These are phyloP conservation scores for Pugionium dolabratum DNA, from an alignment of 345 rosid species.

Conservation along the genomic window DNA sequence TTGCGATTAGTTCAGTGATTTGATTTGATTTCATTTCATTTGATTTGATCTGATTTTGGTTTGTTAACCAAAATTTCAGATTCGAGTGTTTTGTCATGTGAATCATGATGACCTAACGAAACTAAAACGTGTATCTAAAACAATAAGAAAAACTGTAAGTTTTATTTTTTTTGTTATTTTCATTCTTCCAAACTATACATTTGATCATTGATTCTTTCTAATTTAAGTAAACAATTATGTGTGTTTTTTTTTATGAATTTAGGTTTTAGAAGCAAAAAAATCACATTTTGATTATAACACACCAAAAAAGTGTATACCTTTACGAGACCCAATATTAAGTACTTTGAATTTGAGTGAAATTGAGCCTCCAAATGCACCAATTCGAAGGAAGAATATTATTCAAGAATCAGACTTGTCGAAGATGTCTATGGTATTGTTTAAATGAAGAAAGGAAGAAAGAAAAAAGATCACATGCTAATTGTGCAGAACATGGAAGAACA, in stretches of 20 bases:
- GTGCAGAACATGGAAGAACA: slow-evolving; percentile 16
- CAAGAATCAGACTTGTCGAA: slow-evolving; percentile 21
- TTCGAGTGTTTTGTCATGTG: slow-evolving; percentile 35
- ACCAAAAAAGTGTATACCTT: slow-evolving; percentile 27
- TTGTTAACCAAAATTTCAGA: slow-evolving; percentile 21
- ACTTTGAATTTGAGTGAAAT: slow-evolving; percentile 15
- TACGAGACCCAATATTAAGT: slow-evolving; percentile 13
- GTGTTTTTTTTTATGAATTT: neutral
- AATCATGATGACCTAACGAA: slow-evolving; percentile 32
- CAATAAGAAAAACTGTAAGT: slow-evolving; percentile 31
- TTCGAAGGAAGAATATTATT: slow-evolving; percentile 7
- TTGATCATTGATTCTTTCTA: no score
- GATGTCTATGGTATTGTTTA: slow-evolving; percentile 35
- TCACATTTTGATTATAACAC: slow-evolving; percentile 38
- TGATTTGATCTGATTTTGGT: neutral
- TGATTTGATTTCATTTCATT: slow-evolving; percentile 16
- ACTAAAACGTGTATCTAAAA: slow-evolving; percentile 34
- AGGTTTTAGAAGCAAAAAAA: slow-evolving; percentile 34
- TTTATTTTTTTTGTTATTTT: neutral
- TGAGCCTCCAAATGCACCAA: slow-evolving; percentile 37
- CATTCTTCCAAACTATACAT: no score
- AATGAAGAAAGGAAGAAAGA: slow-evolving; percentile 11
- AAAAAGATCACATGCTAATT: neutral
- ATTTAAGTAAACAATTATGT: neutral
- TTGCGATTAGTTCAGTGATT: slow-evolving; percentile 1